phyloP scores from a whole-genome alignment of 805 yeast species.

The Ogataea chonburiensis region DNA sequence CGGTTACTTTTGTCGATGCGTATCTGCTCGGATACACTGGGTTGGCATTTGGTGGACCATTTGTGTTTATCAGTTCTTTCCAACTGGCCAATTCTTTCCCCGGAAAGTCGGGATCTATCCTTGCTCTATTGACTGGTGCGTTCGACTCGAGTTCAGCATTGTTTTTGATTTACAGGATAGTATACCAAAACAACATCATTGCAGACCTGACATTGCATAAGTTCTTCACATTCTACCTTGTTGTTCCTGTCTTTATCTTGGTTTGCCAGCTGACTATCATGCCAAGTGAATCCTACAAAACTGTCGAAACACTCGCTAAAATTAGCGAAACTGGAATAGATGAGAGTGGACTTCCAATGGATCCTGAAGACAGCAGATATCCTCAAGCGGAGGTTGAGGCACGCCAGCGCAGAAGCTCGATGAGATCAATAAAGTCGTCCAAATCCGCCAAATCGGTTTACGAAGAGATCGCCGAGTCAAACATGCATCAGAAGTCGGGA shows the following conservation, averaged over 20 bases:
- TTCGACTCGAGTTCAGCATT: slow-evolving; percentile 92
- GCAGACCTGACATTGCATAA: slow-evolving; percentile 43
- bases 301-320: slow-evolving; percentile 64
- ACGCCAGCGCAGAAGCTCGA: slow-evolving; percentile 36
- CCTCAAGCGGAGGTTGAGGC: slow-evolving; percentile 19
- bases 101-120: slow-evolving; percentile 70
- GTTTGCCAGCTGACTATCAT: slow-evolving; percentile 72
- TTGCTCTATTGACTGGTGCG: slow-evolving; percentile 89
- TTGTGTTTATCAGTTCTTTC: slow-evolving; percentile 85
- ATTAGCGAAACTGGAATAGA: slow-evolving; percentile 72
- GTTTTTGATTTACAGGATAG: slow-evolving; percentile 68
- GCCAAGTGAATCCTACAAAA: slow-evolving; percentile 77
- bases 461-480: slow-evolving; percentile 64
- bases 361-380: slow-evolving; percentile 42
- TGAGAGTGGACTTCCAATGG: slow-evolving; percentile 60
- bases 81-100: slow-evolving; percentile 90
- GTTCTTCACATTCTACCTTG: slow-evolving; percentile 66
- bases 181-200: slow-evolving; percentile 48
- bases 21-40: slow-evolving; percentile 72
- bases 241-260: slow-evolving; percentile 77
- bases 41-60: slow-evolving; percentile 91
- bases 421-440: slow-evolving; percentile 43
- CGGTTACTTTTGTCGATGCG: slow-evolving; percentile 47
- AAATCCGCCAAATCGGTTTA: slow-evolving; percentile 51
- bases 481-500: slow-evolving; percentile 51